phyloP scores from a whole-genome alignment of 2,329 filamentous ascomycete genomes.

The Raffaelea ambrosiae region DNA sequence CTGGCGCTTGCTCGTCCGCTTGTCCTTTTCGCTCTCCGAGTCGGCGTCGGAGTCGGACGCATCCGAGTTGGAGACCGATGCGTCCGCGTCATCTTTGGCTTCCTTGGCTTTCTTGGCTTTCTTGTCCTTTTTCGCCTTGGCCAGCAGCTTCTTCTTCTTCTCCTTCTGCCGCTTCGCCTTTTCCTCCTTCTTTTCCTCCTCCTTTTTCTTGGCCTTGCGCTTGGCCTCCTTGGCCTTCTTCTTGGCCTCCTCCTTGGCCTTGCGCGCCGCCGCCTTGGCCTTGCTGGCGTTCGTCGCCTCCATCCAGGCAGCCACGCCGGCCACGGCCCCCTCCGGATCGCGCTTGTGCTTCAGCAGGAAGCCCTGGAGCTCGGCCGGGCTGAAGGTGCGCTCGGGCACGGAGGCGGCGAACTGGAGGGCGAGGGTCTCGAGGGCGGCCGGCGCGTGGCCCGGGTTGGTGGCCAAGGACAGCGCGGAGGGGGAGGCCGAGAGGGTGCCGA shows the following conservation, averaged over 20 bases:
- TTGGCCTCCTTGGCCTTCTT: constrained; percentile 22
- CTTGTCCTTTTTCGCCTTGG: background rate
- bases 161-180: constrained; percentile 17
- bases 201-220: constrained; percentile 17
- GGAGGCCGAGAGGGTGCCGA: background rate
- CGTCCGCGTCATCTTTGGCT: background rate
- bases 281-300: constrained; percentile 37
- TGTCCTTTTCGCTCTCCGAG: background rate
- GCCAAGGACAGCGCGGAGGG: background rate
- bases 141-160: constrained; percentile 15
- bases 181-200: constrained; percentile 13
- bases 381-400: constrained; percentile 48
- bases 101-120: too few relatives aligned
- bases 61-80: too few relatives aligned
- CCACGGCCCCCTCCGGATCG: constrained; percentile 38
- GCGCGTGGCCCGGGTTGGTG: too few relatives aligned
- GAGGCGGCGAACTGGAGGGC: constrained; percentile 38
- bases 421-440: constrained; percentile 32
- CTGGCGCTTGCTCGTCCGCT: background rate
- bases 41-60: background rate
- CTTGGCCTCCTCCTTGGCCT: constrained; percentile 26
- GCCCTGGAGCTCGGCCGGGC: constrained; percentile 53
- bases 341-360: constrained; percentile 49
- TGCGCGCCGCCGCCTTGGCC: constrained; percentile 32
- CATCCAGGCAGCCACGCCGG: constrained; percentile 39